Evolutionary conservation across 2,329 filamentous ascomycete species (phyloP).

Genomic region (Fusarium buxicola): DNA sequence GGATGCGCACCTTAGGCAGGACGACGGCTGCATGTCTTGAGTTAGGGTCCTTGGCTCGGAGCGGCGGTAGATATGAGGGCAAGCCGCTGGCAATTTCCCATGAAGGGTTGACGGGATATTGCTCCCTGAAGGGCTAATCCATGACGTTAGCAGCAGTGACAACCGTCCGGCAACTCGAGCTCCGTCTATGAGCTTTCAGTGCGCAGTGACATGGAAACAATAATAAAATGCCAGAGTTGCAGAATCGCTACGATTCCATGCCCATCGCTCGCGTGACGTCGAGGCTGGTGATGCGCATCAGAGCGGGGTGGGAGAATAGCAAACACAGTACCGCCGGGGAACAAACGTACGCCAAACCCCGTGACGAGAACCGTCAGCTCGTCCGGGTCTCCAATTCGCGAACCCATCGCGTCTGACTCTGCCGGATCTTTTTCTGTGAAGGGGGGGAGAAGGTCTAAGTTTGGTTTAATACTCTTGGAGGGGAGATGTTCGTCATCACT

Average conservation of each 20-base stretch:
- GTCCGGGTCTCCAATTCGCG: slow-evolving; percentile 52
- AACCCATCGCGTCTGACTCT: slow-evolving; percentile 49
- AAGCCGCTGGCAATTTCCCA: slow-evolving; percentile 80
- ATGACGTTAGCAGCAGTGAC: slow-evolving; percentile 28
- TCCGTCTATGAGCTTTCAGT: background rate
- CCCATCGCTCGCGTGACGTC: slow-evolving; percentile 21
- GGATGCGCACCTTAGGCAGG: slow-evolving; percentile 66
- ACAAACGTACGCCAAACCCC: slow-evolving; percentile 67
- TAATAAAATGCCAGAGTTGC: background rate
- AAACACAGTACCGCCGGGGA: slow-evolving; percentile 15
- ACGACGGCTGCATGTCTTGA: slow-evolving; percentile 45
- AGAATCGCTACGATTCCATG: too few relatives aligned
- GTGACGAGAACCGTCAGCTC: slow-evolving; percentile 71
- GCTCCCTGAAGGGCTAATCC: slow-evolving; percentile 77
- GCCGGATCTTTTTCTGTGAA: background rate
- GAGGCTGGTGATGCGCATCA: slow-evolving; percentile 4
- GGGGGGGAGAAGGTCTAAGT: background rate
- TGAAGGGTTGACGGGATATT: slow-evolving; percentile 81
- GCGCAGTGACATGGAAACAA: background rate
- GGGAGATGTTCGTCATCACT: slow-evolving; percentile 18
- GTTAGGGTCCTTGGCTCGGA: slow-evolving; percentile 56
- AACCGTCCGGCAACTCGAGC: background rate
- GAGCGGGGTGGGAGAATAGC: slow-evolving; percentile 7
- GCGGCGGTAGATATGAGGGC: slow-evolving; percentile 70
- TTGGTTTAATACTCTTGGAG: slow-evolving; percentile 17